These are phyloP conservation scores for Hypoxylon sp. DNA, from an alignment of 2,329 filamentous ascomycete genomes.

Conservation along the genomic window DNA sequence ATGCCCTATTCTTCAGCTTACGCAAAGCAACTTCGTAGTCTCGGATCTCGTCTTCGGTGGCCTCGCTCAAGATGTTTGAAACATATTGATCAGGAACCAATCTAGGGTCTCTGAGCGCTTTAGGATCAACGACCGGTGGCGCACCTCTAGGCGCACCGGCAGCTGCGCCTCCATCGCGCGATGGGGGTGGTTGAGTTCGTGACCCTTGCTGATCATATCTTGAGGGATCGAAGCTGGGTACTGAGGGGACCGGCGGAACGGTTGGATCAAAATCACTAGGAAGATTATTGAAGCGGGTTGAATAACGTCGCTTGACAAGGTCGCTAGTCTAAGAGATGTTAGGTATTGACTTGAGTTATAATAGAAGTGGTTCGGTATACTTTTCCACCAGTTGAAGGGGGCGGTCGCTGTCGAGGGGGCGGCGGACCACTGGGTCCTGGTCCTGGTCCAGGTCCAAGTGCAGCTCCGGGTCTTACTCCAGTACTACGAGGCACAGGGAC, in stretches of 20 bases:
- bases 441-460: constrained; percentile 42
- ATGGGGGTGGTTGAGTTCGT: constrained; percentile 66
- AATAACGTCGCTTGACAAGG: constrained; percentile 94
- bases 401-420: constrained; percentile 57
- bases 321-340: constrained; percentile 73
- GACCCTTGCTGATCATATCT: constrained; percentile 68
- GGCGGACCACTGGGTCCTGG: constrained; percentile 48
- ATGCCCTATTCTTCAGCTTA: constrained; percentile 82
- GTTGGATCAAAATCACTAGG: constrained; percentile 78
- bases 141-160: constrained; percentile 62
- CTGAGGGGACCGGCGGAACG: constrained; percentile 79
- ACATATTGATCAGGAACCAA: constrained; percentile 86
- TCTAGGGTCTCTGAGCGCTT: constrained; percentile 83
- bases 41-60: constrained; percentile 87
- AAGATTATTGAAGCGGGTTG: constrained; percentile 87
- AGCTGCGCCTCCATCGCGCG: constrained; percentile 64
- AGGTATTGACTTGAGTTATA: constrained; percentile 40
- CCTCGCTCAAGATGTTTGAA: constrained; percentile 81
- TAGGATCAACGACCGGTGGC: constrained; percentile 79
- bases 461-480: constrained; percentile 53
- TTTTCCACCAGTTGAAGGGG: constrained; percentile 70
- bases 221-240: constrained; percentile 67
- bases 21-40: constrained; percentile 83
- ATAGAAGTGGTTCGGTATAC: constrained; percentile 55
- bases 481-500: constrained; percentile 56